phyloP scores from a whole-genome alignment of 768 basidiomycete genomes.

The Gautieria morchelliformis region DNA sequence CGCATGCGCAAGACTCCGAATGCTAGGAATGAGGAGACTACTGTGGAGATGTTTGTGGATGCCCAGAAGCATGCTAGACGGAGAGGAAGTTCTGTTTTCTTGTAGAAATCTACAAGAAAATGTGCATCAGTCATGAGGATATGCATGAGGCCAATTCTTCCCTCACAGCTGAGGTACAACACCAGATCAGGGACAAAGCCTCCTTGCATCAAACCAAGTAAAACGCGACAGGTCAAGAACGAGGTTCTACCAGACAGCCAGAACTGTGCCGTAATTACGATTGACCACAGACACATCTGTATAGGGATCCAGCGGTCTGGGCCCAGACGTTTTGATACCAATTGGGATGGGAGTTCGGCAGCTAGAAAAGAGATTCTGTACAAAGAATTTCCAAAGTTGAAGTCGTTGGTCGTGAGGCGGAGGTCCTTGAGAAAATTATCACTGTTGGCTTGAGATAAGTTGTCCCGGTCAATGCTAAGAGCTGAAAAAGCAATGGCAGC shows the following conservation, averaged over 20 bases:
- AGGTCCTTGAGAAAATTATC: constrained; percentile 51
- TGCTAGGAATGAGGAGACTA: constrained; percentile 46
- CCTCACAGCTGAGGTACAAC: constrained; percentile 50
- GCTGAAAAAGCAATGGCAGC: constrained; percentile 49
- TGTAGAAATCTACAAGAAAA: constrained; percentile 43
- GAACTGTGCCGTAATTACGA: constrained; percentile 44
- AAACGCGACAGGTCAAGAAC: constrained; percentile 39
- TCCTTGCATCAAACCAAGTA: constrained; percentile 39
- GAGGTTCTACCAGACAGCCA: constrained; percentile 41
- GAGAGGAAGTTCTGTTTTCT: constrained; percentile 46
- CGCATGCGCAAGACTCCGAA: constrained; percentile 54
- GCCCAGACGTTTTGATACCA: constrained; percentile 51
- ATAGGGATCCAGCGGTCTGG: constrained; percentile 58
- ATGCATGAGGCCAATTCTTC: neutral
- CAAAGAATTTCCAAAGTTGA: constrained; percentile 46
- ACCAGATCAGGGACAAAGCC: constrained; percentile 52
- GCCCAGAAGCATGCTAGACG: constrained; percentile 50
- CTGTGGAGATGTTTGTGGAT: constrained; percentile 34
- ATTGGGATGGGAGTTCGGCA: constrained; percentile 54
- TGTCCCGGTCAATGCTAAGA: constrained; percentile 43
- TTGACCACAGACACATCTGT: constrained; percentile 45
- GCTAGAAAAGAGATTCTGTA: constrained; percentile 41
- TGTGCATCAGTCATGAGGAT: neutral
- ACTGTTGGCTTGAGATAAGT: constrained; percentile 48
- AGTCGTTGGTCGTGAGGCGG: constrained; percentile 44